Base-by-base conservation (phyloP, 1,284 basidiomycete species). In the Cystobasidium pallidum region DNA sequence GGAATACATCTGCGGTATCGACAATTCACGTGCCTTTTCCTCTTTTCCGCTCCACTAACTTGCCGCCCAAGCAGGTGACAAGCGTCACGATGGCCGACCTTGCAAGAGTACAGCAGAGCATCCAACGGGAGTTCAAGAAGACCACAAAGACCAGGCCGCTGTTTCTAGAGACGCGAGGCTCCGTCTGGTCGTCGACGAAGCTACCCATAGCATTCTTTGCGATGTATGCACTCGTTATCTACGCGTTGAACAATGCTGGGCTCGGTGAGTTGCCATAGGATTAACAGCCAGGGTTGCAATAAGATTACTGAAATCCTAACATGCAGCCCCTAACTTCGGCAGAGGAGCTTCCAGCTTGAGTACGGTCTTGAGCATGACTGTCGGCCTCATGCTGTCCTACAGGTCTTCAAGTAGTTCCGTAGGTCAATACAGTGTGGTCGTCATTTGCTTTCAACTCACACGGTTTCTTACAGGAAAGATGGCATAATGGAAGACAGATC, bases 401-500 rank as follows among this genome's bases (percentile, higher is more conserved):
- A 47, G 68, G 7, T 71, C 68, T 26, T 39, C 36, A 21, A 62
- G 57, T 28, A 63, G 68, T 39, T 71, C 59, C 24, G 55, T 70
- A 51, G 28, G 66, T 54, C 55, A n/a, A 17, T 21, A 24, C 1
- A 34, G 36, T 7, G 36, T 13, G 6, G 36, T 39, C 39, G 6
- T 51, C 30, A 21, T 34, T 11, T 32, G 17, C 6, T 19, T 51
- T 2, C 3, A 11, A 28, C 62, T 49, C 43, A 36, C 10, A 51
- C 49, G 39, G 7, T 8, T 10, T 10, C 15, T 26, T 21, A 15
- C 55, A 61, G 67, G 72, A 73, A 45, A 66, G 72, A 21, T 73
- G 72, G 72, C 72, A 73, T 51, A 59, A 73, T 26, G 72, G 72
- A 19, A 61, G 68, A 39, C 45, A 43, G 17, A 71, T 71, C 61